Evolutionary conservation across 192 early-diverging fungal species (phyloP).

Genomic region (Dissophora globulifera): DNA sequence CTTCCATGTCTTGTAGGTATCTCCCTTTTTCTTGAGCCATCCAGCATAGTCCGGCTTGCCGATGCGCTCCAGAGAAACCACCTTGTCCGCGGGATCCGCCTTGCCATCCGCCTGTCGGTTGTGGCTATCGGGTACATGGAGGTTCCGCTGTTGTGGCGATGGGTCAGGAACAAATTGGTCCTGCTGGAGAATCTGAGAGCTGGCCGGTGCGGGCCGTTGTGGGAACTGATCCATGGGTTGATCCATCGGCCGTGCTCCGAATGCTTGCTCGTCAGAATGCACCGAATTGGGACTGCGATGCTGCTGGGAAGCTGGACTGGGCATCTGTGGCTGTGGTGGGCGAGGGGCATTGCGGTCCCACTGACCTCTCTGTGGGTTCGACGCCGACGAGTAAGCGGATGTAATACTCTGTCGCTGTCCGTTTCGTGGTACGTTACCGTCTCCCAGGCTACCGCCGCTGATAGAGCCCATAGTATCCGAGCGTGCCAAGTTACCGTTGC

Average conservation of each 20-base stretch:
- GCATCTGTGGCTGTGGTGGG: conserved; percentile 34
- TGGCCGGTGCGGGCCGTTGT: too few species aligned
- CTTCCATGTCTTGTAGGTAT: conserved; percentile 71
- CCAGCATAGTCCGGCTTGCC: conserved; percentile 68
- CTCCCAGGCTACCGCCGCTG: conserved; percentile 34
- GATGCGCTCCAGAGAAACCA: conserved; percentile 42
- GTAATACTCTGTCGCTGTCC: conserved; percentile 43
- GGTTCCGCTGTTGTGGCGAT: conserved; percentile 22
- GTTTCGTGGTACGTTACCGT: neutral
- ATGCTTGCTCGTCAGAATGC: neutral
- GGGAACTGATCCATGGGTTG: conserved; percentile 29
- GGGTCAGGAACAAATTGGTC: conserved; percentile 9
- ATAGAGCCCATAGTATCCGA: conserved; percentile 46
- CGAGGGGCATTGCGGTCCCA: conserved; percentile 32
- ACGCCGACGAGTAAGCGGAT: conserved; percentile 34
- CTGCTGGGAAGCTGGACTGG: conserved; percentile 3
- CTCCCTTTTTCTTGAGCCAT: conserved; percentile 68
- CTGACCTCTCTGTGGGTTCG: conserved; percentile 16
- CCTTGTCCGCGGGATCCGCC: conserved; percentile 33
- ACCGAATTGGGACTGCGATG: too few species aligned
- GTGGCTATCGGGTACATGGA: conserved; percentile 21
- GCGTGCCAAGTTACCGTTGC: conserved; percentile 12
- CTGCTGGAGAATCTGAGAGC: too few species aligned
- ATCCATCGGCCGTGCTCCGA: neutral
- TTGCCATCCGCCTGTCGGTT: conserved; percentile 32